These are phyloP conservation scores for Suhomyces ambrosiae DNA, from an alignment of 1,139 yeast species.

Conservation along the genomic window DNA sequence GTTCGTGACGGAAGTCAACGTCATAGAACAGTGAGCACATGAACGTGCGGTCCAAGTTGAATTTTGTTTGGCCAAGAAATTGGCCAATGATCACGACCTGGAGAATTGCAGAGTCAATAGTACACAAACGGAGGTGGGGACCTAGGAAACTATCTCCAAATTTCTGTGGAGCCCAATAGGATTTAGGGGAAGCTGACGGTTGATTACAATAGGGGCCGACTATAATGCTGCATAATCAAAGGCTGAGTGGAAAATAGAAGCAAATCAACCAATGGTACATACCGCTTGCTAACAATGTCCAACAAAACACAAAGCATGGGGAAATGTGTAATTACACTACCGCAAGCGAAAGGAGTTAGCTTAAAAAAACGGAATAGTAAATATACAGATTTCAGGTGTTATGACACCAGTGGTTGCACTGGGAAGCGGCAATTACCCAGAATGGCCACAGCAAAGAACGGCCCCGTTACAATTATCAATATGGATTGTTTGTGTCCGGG, in stretches of 20 bases:
- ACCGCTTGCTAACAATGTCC: not conserved
- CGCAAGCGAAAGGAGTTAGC: conserved; percentile 1
- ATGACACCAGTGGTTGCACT: not conserved
- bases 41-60: no score
- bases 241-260: conserved; percentile 1
- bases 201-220: not conserved
- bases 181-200: not conserved
- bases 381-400: conserved; percentile 4
- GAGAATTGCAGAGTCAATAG: not conserved
- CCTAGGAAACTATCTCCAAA: not conserved
- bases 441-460: not conserved
- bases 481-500: not conserved
- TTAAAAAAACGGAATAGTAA: conserved; percentile 1
- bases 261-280: not conserved
- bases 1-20: no score
- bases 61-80: no score
- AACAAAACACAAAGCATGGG: not conserved
- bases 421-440: not conserved
- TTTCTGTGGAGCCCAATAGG: not conserved
- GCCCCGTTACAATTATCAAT: not conserved
- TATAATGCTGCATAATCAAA: not conserved
- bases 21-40: not conserved
- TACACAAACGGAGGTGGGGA: not conserved
- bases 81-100: not conserved
- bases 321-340: conserved; percentile 1